Conservation (phyloP, 2,329 filamentous ascomycete species). For the Pseudopithomyces chartarum region DNA sequence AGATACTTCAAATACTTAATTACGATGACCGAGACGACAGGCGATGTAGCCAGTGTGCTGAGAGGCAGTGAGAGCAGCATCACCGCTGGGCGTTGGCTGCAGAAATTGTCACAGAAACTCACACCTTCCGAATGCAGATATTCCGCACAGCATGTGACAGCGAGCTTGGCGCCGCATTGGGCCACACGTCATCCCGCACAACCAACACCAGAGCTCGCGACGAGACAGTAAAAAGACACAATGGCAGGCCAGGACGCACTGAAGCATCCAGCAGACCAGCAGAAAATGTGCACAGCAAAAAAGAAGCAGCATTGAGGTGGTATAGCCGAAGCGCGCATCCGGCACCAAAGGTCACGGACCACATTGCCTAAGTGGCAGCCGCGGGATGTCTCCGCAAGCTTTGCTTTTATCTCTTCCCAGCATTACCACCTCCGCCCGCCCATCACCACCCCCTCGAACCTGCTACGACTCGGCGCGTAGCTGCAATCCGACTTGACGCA, state of each 20-base stretch:
- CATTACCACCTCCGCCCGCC: conserved; percentile 26
- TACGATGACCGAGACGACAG: no score
- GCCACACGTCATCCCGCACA: background rate
- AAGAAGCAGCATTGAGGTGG: no score
- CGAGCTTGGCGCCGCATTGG: conserved; percentile 3
- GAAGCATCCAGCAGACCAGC: background rate
- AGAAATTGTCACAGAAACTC: background rate
- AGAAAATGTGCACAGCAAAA: background rate
- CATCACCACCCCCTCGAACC: conserved; percentile 16
- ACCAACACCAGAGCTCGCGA: background rate
- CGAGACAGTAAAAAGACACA: background rate
- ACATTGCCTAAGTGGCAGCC: conserved; percentile 16
- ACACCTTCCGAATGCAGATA: background rate
- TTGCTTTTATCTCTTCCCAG: conserved; percentile 31
- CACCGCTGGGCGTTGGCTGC: no score
- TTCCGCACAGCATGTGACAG: conserved; percentile 7
- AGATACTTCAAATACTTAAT: no score
- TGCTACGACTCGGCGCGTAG: conserved; percentile 38
- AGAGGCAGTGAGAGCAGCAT: no score
- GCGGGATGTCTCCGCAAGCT: conserved; percentile 27
- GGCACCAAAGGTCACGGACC: conserved; percentile 11
- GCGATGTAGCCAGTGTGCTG: no score
- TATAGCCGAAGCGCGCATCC: background rate
- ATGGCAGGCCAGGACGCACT: no score
- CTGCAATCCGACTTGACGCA: conserved; percentile 38